Evolutionary conservation across 768 basidiomycete species (phyloP), one percentile per base, ranked within the genome.

Genomic region (Leccinellum albellum): DNA sequence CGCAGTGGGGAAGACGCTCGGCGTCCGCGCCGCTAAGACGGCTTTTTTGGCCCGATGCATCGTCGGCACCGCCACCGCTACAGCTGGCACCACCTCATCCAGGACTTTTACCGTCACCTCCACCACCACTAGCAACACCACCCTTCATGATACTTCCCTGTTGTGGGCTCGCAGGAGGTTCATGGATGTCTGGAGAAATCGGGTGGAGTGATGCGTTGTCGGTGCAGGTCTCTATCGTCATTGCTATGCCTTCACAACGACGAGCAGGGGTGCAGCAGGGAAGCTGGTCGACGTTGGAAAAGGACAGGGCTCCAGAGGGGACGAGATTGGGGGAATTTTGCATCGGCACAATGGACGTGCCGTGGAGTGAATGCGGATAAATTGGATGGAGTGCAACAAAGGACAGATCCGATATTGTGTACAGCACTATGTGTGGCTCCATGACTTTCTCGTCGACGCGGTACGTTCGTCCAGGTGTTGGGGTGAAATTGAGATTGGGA

Each of bases 141-240:
- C 26, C 6, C 26, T 3, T 42, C n/a, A 6, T 6, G 20, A 42
- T 42, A 12, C 37, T 9, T 17, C 46, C 49, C 7, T n/a, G n/a
- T n/a, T n/a, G n/a, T n/a, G n/a, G n/a, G n/a, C n/a, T n/a, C n/a
- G n/a, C n/a, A n/a, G n/a, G n/a, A n/a, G n/a, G n/a, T n/a, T 26
- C 54, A 20, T 8, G 4, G 15, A 0, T 24, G 9, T 44, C 24
- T 28, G 44, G 47, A 28, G 61, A 48, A 24, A n/a, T 49, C 1
- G 40, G 17, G 3, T 56, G 56, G 62, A 52, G 28, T 2, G 60
- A 67, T 32, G 55, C 53, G 7, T 44, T 61, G 45, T 66, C 55
- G 14, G 13, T 79, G 32, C 75, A 74, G 50, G 68, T 81, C 14
- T 73, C 75, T 4, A 74, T 80, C 17, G 60, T 74, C 14, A 71